These are phyloP conservation scores for Umbelopsis sp. DNA, from an alignment of 371 early-diverging fungal genomes.

Conservation along the genomic window DNA sequence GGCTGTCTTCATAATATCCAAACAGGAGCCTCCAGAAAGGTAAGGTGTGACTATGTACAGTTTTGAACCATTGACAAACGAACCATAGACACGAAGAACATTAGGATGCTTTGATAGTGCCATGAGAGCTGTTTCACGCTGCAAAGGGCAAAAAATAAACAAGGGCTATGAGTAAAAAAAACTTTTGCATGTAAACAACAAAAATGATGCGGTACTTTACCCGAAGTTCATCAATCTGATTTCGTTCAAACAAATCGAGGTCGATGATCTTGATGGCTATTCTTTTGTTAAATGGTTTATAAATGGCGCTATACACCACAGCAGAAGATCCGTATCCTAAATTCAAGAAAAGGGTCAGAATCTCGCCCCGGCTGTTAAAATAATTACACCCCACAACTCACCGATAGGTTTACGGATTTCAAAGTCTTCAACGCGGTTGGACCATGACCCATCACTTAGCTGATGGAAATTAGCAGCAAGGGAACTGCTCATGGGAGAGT, in stretches of 20 bases:
- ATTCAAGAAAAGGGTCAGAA: not conserved
- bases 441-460: conserved; percentile 9
- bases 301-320: conserved; percentile 69
- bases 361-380: not conserved
- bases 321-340: conserved; percentile 86
- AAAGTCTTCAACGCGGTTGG: conserved; percentile 18
- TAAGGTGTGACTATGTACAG: conserved; percentile 85
- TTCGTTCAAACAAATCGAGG: conserved; percentile 35
- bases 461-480: conserved; percentile 4
- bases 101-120: conserved; percentile 84
- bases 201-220: conserved; percentile 17
- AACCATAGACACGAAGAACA: conserved; percentile 79
- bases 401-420: conserved; percentile 8
- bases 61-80: conserved; percentile 81
- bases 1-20: conserved; percentile 85
- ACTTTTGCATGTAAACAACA: not conserved
- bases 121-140: conserved; percentile 89
- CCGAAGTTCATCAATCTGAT: conserved; percentile 38
- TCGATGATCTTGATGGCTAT: conserved; percentile 36
- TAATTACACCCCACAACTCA: not conserved
- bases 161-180: not conserved
- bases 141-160: not conserved
- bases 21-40: conserved; percentile 79
- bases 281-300: conserved; percentile 32
- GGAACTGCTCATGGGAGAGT: conserved; percentile 1